Evolutionary conservation across 306 rosid genomes (phyloP).

Genomic region (Begonia masoniana): DNA sequence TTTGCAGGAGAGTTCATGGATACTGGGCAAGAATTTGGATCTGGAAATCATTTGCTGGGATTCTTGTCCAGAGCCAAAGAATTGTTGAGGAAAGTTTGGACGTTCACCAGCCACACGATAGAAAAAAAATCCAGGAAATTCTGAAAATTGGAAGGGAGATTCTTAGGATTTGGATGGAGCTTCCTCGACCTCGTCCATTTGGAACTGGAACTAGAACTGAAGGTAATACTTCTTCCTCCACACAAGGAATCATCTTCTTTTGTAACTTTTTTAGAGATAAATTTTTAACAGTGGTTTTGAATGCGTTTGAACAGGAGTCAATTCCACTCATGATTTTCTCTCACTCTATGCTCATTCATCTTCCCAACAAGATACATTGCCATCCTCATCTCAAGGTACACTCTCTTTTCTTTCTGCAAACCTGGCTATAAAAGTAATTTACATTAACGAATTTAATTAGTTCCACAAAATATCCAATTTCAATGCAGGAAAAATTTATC

Average conservation of each 20-base stretch:
- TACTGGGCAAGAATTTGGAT: neutral
- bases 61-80: neutral
- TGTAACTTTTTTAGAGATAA: neutral
- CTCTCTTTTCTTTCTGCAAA: too few relatives aligned
- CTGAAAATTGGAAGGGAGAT: too few relatives aligned
- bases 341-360: slow-evolving; percentile 69
- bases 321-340: slow-evolving; percentile 87
- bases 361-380: slow-evolving; percentile 77
- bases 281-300: neutral
- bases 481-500: neutral
- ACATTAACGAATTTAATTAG: neutral
- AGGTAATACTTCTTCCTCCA: neutral
- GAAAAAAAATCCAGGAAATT: too few relatives aligned
- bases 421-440: too few relatives aligned
- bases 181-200: slow-evolving; percentile 65
- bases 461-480: neutral
- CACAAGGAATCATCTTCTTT: neutral
- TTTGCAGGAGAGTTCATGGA: too few relatives aligned
- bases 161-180: slow-evolving; percentile 44
- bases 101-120: neutral
- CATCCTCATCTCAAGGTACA: slow-evolving; percentile 67
- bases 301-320: slow-evolving; percentile 40
- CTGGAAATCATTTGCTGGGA: neutral
- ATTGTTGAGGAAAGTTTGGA: neutral
- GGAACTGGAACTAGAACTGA: slow-evolving; percentile 49